Conservation (phyloP, 2,329 filamentous ascomycete genomes). For the Neofusicoccum kwambonambiense region DNA sequence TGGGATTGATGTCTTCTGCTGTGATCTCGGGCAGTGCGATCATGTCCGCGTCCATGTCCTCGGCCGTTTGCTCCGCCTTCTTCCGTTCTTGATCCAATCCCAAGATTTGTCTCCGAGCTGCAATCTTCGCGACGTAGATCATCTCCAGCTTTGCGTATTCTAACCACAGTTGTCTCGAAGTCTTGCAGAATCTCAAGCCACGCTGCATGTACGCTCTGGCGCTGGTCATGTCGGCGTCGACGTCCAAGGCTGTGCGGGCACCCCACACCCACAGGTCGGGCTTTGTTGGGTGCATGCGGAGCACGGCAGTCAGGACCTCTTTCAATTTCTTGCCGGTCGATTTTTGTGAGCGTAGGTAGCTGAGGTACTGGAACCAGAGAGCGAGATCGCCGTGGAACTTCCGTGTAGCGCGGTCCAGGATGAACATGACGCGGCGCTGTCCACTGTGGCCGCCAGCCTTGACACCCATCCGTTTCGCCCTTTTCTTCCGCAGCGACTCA, state of each 20-base stretch:
- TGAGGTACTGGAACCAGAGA: slow-evolving; percentile 88
- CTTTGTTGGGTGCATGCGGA: slow-evolving; percentile 83
- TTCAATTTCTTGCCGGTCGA: slow-evolving; percentile 58
- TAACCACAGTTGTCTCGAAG: slow-evolving; percentile 72
- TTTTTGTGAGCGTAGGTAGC: slow-evolving; percentile 69
- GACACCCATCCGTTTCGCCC: slow-evolving; percentile 77
- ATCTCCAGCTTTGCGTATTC: slow-evolving; percentile 91
- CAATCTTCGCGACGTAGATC: slow-evolving; percentile 83
- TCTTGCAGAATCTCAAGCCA: slow-evolving; percentile 84
- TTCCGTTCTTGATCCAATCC: slow-evolving; percentile 55
- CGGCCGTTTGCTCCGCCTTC: slow-evolving; percentile 37
- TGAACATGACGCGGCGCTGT: slow-evolving; percentile 80
- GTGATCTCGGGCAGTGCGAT: slow-evolving; percentile 60
- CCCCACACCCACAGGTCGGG: slow-evolving; percentile 80
- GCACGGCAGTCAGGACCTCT: slow-evolving; percentile 62
- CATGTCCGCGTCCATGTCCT: slow-evolving; percentile 54
- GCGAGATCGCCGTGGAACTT: slow-evolving; percentile 79
- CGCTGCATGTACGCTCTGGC: slow-evolving; percentile 85
- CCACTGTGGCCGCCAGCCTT: slow-evolving; percentile 69
- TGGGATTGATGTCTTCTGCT: slow-evolving; percentile 61
- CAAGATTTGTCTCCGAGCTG: slow-evolving; percentile 67
- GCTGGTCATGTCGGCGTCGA: slow-evolving; percentile 80
- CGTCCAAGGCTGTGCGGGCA: slow-evolving; percentile 74
- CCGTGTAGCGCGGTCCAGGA: slow-evolving; percentile 81
- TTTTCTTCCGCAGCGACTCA: slow-evolving; percentile 76